Base-by-base conservation (phyloP, 371 early-diverging fungal genomes). In the Apophysomyces variabilis region DNA sequence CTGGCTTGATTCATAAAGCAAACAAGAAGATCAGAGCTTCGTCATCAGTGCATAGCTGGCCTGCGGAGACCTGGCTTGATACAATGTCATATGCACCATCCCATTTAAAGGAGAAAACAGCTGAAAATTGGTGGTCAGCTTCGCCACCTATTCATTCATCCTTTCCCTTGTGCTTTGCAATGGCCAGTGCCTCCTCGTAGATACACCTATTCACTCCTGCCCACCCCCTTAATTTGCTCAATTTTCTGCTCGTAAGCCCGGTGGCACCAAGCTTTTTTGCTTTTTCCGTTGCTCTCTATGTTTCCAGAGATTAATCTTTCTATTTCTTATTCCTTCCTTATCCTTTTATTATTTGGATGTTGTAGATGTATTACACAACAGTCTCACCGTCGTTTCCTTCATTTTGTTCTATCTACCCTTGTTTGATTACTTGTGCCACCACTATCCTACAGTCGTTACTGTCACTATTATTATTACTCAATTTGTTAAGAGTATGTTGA, bases 101-200 rank as follows among this genome's bases (percentile, higher is more conserved):
- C 5, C 21, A 50, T 21, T 21, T 21, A 21, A 50, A 50, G 21
- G 54, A 50, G 21, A 50, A 50, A 21, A 50, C 21, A 21, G 21
- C 21, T 26, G 54, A 50, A 21, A 50, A 50, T 21, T 50, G 54
- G 54, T 50, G 54, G 54, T 50, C 54, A n/a, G 21, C n/a, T 7
- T 50, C 54, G 21, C 54, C 54, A 50, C 54, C 54, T 21, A 9
- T 50, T 7, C 21, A 21, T 50, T 26, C 54, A 21, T 18, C 54
- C 9, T 18, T 50, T 50, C 13, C 21, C 54, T 50, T 26, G 54
- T 26, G 21, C 21, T 9, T 21, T n/a, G 18, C 21, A 50, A 50
- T 50, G 54, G 54, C 54, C 54, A 50, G 54, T 50, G 54, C 54
- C 21, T 21, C 21, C 2, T 50, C 54, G 21, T 21, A 50, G 21